phyloP scores from a whole-genome alignment of 257 asterid genomes.

The Gentiana macrophylla region DNA sequence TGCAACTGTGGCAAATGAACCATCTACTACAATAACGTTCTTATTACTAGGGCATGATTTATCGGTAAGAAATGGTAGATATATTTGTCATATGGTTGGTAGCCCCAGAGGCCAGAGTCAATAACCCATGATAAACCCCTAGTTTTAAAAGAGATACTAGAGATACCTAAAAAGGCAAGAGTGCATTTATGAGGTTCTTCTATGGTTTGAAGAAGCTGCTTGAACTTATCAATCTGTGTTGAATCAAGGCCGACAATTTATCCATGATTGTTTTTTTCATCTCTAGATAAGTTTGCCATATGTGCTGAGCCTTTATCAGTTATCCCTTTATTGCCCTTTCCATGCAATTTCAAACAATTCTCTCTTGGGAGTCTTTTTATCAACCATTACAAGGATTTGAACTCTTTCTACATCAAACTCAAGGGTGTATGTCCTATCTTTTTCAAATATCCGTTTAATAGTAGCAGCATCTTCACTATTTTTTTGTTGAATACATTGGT shows the following conservation, averaged over 20 bases:
- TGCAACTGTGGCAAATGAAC: not conserved
- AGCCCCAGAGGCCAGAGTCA: conserved; percentile 7
- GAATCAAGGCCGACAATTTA: not conserved
- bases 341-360: conserved; percentile 1
- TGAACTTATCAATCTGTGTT: too few relatives aligned
- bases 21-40: not conserved
- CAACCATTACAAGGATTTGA: not conserved
- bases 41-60: not conserved
- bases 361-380: not conserved
- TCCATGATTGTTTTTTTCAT: not conserved
- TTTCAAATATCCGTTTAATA: not conserved
- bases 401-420: not conserved
- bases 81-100: conserved; percentile 1
- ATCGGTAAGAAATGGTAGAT: not conserved
- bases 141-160: not conserved
- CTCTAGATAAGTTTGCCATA: not conserved
- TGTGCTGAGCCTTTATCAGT: not conserved
- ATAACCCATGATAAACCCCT: not conserved
- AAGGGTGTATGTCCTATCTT: not conserved
- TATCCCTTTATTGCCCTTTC: conserved; percentile 2
- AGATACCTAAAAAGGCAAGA: not conserved
- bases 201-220: not conserved
- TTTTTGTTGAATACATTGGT: not conserved
- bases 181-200: not conserved
- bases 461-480: not conserved